Evolutionary conservation across 495 filamentous ascomycete species (phyloP).

Genomic region (Aspergillus bertholletiae): DNA sequence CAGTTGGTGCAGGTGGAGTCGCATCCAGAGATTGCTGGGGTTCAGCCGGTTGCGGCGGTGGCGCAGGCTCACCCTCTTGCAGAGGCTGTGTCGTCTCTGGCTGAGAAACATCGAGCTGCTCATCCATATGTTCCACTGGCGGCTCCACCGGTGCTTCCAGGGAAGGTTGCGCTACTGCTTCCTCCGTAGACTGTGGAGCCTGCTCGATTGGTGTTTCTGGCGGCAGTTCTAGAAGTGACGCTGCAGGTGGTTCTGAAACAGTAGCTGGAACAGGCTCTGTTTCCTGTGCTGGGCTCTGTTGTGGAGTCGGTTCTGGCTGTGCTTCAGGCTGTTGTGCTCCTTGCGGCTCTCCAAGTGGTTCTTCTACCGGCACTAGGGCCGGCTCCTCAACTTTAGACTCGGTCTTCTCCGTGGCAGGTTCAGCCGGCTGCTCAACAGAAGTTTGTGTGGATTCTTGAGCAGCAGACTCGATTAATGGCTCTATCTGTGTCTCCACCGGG

Average conservation of each 20-base stretch:
- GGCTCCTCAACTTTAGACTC: neutral
- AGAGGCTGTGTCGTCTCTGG: neutral
- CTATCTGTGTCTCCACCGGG: constrained; percentile 9
- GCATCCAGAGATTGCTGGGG: neutral
- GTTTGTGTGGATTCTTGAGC: neutral
- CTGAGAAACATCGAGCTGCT: neutral
- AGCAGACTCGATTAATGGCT: constrained; percentile 9
- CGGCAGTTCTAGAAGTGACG: neutral
- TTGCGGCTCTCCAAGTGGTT: neutral
- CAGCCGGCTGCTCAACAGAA: constrained; percentile 8
- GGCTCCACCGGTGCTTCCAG: neutral
- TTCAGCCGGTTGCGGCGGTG: neutral
- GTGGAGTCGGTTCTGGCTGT: neutral
- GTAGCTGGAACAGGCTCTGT: neutral
- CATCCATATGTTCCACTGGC: neutral
- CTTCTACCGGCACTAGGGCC: neutral
- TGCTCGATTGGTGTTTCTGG: constrained; percentile 1
- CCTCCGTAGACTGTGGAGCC: neutral
- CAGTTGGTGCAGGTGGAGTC: neutral
- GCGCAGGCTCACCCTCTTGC: neutral
- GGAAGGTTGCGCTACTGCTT: constrained; percentile 1
- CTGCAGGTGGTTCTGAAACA: neutral
- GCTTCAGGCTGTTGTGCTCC: neutral
- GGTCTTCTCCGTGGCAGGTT: neutral
- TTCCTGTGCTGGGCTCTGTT: neutral